These are phyloP conservation scores for Huiozyma sinensis DNA, from an alignment of 805 yeast species.

Conservation along the genomic window DNA sequence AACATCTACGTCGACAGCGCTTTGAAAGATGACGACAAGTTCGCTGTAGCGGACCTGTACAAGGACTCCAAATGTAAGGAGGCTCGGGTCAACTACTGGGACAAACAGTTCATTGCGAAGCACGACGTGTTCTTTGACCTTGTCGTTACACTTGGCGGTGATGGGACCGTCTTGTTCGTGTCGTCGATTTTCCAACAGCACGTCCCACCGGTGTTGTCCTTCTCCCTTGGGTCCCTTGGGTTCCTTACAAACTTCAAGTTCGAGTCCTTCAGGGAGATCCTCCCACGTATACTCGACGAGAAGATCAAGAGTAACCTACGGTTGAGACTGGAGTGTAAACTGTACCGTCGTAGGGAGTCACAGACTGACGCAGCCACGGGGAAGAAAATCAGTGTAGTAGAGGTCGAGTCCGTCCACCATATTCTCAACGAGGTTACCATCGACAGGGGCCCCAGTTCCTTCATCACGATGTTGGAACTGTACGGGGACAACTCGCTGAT, in stretches of 20 bases:
- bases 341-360: slow-evolving; percentile 35
- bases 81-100: slow-evolving; percentile 55
- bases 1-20: slow-evolving; percentile 66
- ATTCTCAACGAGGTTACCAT: slow-evolving; percentile 84
- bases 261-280: slow-evolving; percentile 52
- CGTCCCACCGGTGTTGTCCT: slow-evolving; percentile 88
- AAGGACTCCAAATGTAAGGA: slow-evolving; percentile 34
- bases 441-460: slow-evolving; percentile 91
- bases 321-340: slow-evolving; percentile 80
- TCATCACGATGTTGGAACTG: slow-evolving; percentile 77
- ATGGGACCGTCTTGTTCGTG: slow-evolving; percentile 87
- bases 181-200: slow-evolving; percentile 73
- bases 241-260: slow-evolving; percentile 81
- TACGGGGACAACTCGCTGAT: slow-evolving; percentile 79
- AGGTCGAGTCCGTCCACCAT: slow-evolving; percentile 47
- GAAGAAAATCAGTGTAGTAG: slow-evolving; percentile 27
- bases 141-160: slow-evolving; percentile 88
- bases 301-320: slow-evolving; percentile 74
- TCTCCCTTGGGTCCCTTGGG: slow-evolving; percentile 85
- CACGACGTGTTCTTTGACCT: slow-evolving; percentile 50
- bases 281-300: slow-evolving; percentile 47
- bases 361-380: slow-evolving; percentile 31
- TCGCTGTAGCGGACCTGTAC: slow-evolving; percentile 45
- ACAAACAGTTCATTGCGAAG: slow-evolving; percentile 39
- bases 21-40: slow-evolving; percentile 49